phyloP scores from a whole-genome alignment of 1,284 basidiomycete species.

The Tilletiopsis washingtonensis region DNA sequence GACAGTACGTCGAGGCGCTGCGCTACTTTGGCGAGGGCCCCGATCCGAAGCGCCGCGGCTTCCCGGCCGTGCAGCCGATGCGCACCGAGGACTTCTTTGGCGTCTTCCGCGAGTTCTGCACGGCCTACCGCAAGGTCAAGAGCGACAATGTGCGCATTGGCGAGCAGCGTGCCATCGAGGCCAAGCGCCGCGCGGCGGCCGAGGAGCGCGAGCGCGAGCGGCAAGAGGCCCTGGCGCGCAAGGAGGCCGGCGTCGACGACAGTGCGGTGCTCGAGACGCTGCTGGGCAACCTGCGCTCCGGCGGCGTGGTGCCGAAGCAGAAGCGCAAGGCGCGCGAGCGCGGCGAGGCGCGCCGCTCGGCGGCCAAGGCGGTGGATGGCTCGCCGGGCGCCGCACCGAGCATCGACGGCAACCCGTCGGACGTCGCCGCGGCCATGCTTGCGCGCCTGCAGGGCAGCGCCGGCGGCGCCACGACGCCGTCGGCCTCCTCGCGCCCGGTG shows the following conservation, averaged over 20 bases:
- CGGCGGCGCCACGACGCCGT: not conserved
- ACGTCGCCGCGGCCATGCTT: slow-evolving; percentile 39
- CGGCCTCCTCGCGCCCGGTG: slow-evolving; percentile 5
- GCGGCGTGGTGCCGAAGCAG: slow-evolving; percentile 38
- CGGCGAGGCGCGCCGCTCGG: not conserved
- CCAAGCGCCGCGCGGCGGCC: slow-evolving; percentile 39
- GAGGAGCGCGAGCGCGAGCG: slow-evolving; percentile 42
- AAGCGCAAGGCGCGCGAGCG: slow-evolving; percentile 32
- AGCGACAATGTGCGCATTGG: slow-evolving; percentile 37
- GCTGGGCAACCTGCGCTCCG: slow-evolving; percentile 33
- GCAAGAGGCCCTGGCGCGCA: slow-evolving; percentile 35
- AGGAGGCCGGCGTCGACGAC: slow-evolving; percentile 43
- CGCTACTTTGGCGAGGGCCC: slow-evolving; percentile 45
- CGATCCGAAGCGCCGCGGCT: slow-evolving; percentile 41
- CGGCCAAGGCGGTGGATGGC: not conserved
- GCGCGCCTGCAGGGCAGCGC: slow-evolving; percentile 34
- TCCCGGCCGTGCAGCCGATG: slow-evolving; percentile 38
- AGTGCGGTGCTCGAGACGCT: slow-evolving; percentile 44
- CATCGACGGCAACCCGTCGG: slow-evolving; percentile 18
- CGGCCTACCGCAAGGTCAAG: slow-evolving; percentile 45
- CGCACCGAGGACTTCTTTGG: slow-evolving; percentile 47
- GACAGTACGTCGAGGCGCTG: slow-evolving; percentile 39
- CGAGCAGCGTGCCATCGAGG: slow-evolving; percentile 40
- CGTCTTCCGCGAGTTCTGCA: slow-evolving; percentile 45
- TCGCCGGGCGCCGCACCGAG: not conserved